Evolutionary conservation across 495 filamentous ascomycete genomes (phyloP).

Genomic region (Penicillium herquei): DNA sequence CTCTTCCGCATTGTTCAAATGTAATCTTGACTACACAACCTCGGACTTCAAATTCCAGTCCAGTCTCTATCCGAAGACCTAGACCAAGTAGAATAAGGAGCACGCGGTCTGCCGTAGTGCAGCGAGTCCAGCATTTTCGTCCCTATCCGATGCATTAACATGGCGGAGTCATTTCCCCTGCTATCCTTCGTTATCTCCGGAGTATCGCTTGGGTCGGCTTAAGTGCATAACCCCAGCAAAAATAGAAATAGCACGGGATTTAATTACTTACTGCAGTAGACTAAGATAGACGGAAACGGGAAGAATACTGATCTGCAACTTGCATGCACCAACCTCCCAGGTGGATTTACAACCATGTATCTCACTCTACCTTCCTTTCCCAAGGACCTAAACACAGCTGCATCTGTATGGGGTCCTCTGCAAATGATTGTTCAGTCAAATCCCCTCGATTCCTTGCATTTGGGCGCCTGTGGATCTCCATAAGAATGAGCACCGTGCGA

Average conservation of each 20-base stretch:
- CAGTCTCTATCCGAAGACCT: background rate
- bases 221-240: background rate
- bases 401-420: background rate
- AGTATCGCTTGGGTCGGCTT: no score
- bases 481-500: slow-evolving; percentile 4
- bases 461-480: slow-evolving; percentile 4
- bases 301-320: background rate
- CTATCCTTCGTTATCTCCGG: no score
- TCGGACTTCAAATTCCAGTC: background rate
- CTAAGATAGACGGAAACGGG: background rate
- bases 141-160: background rate
- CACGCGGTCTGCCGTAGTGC: background rate
- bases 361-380: background rate
- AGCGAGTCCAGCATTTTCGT: background rate
- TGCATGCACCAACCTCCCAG: background rate
- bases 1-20: background rate
- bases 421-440: background rate
- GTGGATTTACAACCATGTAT: background rate
- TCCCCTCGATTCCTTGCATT: background rate
- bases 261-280: background rate
- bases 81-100: background rate
- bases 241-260: background rate
- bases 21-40: no score
- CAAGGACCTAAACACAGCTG: no score
- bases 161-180: no score